These are phyloP conservation scores for Grammothele lineata DNA, from an alignment of 768 basidiomycete genomes.

Conservation along the genomic window DNA sequence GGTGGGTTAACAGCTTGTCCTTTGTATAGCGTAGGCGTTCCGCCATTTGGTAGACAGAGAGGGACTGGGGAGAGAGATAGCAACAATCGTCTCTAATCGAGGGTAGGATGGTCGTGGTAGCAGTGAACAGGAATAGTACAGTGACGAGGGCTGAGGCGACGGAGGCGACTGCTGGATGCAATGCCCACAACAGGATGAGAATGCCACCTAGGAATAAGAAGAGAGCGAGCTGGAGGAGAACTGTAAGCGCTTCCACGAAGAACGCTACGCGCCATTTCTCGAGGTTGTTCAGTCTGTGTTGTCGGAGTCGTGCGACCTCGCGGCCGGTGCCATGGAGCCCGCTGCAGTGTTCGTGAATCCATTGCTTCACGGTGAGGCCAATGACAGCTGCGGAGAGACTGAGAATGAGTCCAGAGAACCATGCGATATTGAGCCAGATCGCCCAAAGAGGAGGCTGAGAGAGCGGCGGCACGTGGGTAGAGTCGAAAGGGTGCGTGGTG, in stretches of 20 bases:
- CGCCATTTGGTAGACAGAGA: too few relatives aligned
- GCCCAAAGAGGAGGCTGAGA: conserved; percentile 5
- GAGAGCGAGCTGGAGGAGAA: conserved; percentile 14
- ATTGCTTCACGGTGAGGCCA: conserved; percentile 25
- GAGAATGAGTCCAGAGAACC: conserved; percentile 21
- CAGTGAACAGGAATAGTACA: too few relatives aligned
- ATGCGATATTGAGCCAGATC: conserved; percentile 18
- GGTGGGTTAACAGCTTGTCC: too few relatives aligned
- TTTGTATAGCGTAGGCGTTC: too few relatives aligned
- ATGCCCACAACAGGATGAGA: conserved; percentile 16
- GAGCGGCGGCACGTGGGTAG: too few relatives aligned
- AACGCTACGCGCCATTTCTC: conserved; percentile 15
- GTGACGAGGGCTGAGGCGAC: neutral
- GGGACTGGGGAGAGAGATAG: too few relatives aligned
- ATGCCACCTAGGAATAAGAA: conserved; percentile 15
- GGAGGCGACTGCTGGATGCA: conserved; percentile 8
- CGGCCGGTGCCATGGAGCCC: conserved; percentile 12
- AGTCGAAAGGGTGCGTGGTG: too few relatives aligned
- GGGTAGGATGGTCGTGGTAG: too few relatives aligned
- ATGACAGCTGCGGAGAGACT: conserved; percentile 20
- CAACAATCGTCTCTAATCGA: too few relatives aligned
- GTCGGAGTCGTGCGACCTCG: conserved; percentile 15
- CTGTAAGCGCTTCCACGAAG: conserved; percentile 9
- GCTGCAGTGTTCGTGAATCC: conserved; percentile 14
- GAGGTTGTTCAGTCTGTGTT: conserved; percentile 17